Evolutionary conservation across 495 filamentous ascomycete species (phyloP), one percentile per base, ranked within the genome.

Genomic region (Xylaria intraflava): DNA sequence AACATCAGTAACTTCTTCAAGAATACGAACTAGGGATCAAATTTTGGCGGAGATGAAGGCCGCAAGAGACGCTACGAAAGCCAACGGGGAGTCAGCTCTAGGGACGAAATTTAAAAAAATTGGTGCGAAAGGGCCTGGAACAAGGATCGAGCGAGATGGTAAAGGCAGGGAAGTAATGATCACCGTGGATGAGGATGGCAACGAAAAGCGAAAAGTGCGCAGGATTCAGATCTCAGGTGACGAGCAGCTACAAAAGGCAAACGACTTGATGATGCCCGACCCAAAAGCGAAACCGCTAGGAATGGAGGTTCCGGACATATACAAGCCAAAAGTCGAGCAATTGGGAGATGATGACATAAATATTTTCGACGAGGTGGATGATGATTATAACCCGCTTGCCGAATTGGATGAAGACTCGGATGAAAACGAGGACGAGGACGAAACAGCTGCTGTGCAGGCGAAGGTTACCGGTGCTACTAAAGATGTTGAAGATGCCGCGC

Each of bases 341-440:
- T 79, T 82, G 38, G 77, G 77, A 8, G 84, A 87, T 48, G 78
- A 78, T 22, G 81, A 85, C 49, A 64, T 78, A 12, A 80, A 84
- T 62, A 98, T 98, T 20, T 98, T 98, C 63, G 89, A 85, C 43
- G 93, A 86, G 29, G 89, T 82, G 1, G 93, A 87, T 5, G 80
- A 80, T 22, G 89, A 93, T 60, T 98, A 95, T 65, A 80, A 98
- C 67, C 94, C 93, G 4, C 77, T 96, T 31, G 90, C 83, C 1
- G 86, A 77, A 17, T 61, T 94, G 22, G 83, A 76, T 22, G 77
- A 78, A 17, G 80, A 77, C 4, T 76, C 79, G 8, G 73, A 76
- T 8, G 74, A 79, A 7, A 70, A 78, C 39, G 68, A 69, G 6
- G 64, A 66, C 4, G 78, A 75, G 10, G 76, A 78, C 31, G 78